These are phyloP conservation scores for Pichia sp. DNA, from an alignment of 1,139 yeast genomes.

Conservation along the genomic window DNA sequence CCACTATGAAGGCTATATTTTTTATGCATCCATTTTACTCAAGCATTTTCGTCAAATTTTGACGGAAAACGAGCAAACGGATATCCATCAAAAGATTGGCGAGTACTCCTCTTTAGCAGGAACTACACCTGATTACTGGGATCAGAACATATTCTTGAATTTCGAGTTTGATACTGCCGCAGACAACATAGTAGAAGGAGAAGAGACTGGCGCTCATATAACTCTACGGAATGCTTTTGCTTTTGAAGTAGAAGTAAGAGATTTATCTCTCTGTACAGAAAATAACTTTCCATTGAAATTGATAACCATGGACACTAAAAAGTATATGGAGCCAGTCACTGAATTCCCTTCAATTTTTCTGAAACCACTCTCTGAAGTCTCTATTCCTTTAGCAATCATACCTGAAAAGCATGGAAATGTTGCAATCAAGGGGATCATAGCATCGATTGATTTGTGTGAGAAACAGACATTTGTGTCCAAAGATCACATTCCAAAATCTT, in stretches of 20 bases:
- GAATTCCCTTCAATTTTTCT: slow-evolving; percentile 17
- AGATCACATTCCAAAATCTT: neutral
- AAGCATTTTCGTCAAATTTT: slow-evolving; percentile 28
- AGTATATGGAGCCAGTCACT: neutral
- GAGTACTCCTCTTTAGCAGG: slow-evolving; percentile 25
- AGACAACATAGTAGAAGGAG: slow-evolving; percentile 48
- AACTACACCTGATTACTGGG: slow-evolving; percentile 25
- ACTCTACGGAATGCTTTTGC: slow-evolving; percentile 76
- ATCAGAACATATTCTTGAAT: slow-evolving; percentile 19
- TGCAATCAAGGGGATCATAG: slow-evolving; percentile 39
- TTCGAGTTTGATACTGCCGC: slow-evolving; percentile 30
- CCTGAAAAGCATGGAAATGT: slow-evolving; percentile 43
- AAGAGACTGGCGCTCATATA: slow-evolving; percentile 49
- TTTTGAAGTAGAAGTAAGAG: slow-evolving; percentile 63
- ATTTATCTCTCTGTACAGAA: slow-evolving; percentile 42
- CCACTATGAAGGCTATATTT: slow-evolving; percentile 18
- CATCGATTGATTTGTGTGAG: slow-evolving; percentile 46
- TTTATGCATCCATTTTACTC: slow-evolving; percentile 27
- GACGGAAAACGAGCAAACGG: slow-evolving; percentile 45
- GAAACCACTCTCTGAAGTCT: slow-evolving; percentile 36
- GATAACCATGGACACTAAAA: slow-evolving; percentile 6
- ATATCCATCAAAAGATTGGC: slow-evolving; percentile 20
- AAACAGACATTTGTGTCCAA: slow-evolving; percentile 35
- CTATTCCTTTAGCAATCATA: slow-evolving; percentile 39
- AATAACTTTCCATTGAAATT: slow-evolving; percentile 23